Evolutionary conservation across 768 basidiomycete genomes (phyloP).

Genomic region (Serendipita vermifera): DNA sequence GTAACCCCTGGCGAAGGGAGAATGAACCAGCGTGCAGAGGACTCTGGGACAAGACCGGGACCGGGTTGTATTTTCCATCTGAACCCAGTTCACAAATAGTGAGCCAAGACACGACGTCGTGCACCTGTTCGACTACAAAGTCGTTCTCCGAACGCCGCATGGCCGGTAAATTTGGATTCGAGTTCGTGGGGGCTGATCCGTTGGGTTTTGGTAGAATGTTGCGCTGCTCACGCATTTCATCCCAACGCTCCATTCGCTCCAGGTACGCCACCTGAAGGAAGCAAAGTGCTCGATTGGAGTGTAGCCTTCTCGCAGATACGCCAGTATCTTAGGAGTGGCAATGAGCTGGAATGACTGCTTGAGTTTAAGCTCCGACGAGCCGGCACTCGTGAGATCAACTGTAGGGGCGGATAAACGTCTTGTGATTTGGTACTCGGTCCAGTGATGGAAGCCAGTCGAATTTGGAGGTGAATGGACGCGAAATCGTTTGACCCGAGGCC

Average conservation of each 20-base stretch:
- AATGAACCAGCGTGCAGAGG: conserved; percentile 74
- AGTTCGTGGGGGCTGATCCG: conserved; percentile 8
- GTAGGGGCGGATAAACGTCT: conserved; percentile 65
- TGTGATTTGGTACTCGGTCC: conserved; percentile 57
- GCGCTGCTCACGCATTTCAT: conserved; percentile 76
- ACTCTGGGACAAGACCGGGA: conserved; percentile 61
- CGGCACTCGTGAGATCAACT: conserved; percentile 57
- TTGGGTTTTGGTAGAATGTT: conserved; percentile 18
- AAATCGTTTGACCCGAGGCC: conserved; percentile 88
- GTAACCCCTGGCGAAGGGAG: conserved; percentile 83
- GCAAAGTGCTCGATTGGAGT: conserved; percentile 89
- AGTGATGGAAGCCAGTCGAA: conserved; percentile 75
- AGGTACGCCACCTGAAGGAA: conserved; percentile 69
- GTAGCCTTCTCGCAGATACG: conserved; percentile 60
- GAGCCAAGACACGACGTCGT: conserved; percentile 82
- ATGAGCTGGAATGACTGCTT: conserved; percentile 70
- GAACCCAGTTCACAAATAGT: conserved; percentile 79
- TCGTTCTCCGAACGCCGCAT: conserved; percentile 93
- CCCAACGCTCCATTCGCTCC: conserved; percentile 85
- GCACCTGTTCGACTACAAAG: conserved; percentile 72
- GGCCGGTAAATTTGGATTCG: conserved; percentile 29
- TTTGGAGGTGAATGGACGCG: conserved; percentile 70
- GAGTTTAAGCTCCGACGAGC: conserved; percentile 71
- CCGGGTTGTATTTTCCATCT: conserved; percentile 70
- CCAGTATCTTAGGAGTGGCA: conserved; percentile 56